These are phyloP conservation scores for Colletotrichum sp. DNA, from an alignment of 2,329 filamentous ascomycete species.

Conservation along the genomic window DNA sequence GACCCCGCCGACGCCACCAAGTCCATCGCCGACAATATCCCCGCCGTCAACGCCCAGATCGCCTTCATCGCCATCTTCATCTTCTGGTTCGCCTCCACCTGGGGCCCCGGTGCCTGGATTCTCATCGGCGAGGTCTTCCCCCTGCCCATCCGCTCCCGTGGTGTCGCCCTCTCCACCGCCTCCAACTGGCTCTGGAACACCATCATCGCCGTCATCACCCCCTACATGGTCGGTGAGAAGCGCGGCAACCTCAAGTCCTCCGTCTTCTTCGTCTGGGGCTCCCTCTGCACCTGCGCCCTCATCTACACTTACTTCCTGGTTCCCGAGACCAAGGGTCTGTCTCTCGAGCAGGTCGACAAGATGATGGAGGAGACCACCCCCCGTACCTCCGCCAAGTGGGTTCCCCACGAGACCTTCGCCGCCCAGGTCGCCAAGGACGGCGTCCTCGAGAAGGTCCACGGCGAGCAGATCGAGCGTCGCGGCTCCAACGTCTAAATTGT, in stretches of 20 bases:
- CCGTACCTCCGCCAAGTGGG: slow-evolving; percentile 78
- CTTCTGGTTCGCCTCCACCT: slow-evolving; percentile 89
- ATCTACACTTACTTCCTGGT: slow-evolving; percentile 77
- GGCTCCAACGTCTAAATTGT: slow-evolving; percentile 33
- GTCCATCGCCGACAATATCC: slow-evolving; percentile 55
- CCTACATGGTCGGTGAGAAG: slow-evolving; percentile 68
- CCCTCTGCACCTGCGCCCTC: slow-evolving; percentile 64
- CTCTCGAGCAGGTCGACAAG: slow-evolving; percentile 81
- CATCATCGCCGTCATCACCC: slow-evolving; percentile 72
- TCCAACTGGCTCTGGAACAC: slow-evolving; percentile 95
- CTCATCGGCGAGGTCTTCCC: slow-evolving; percentile 92
- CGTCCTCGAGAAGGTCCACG: slow-evolving; percentile 32
- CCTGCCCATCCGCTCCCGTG: slow-evolving; percentile 85
- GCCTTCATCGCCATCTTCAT: slow-evolving; percentile 92
- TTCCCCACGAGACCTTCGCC: slow-evolving; percentile 73
- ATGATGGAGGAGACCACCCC: slow-evolving; percentile 90
- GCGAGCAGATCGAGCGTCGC: slow-evolving; percentile 33
- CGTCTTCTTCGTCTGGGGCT: slow-evolving; percentile 80
- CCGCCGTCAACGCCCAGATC: slow-evolving; percentile 73
- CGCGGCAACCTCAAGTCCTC: slow-evolving; percentile 70
- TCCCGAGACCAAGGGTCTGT: slow-evolving; percentile 77
- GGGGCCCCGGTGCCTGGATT: slow-evolving; percentile 83
- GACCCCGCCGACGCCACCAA: slow-evolving; percentile 43
- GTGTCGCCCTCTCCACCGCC: slow-evolving; percentile 85
- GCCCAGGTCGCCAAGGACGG: slow-evolving; percentile 44